A percentile compares a stretch with the other conserved stretches of the same genome.
phyloP scores from a whole-genome alignment of 2,329 filamentous ascomycete genomes.

The Aureobasidium musti region DNA sequence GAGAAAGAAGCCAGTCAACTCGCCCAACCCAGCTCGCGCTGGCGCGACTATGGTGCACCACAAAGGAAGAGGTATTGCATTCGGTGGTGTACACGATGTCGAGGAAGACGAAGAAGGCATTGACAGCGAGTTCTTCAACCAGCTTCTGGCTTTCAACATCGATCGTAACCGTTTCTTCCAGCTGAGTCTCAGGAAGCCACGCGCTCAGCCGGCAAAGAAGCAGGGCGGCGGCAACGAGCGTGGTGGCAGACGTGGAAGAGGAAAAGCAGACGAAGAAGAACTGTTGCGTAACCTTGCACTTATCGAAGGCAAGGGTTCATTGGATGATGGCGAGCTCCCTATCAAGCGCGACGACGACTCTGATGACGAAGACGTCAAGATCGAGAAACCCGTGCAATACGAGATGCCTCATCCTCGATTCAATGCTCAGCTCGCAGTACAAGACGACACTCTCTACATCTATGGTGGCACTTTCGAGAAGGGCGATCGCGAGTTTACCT shows the following conservation, averaged over 20 bases:
- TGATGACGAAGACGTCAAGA: slow-evolving; percentile 56
- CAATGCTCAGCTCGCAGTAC: slow-evolving; percentile 85
- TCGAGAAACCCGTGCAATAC: slow-evolving; percentile 63
- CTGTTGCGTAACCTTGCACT: slow-evolving; percentile 82
- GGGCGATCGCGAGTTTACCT: slow-evolving; percentile 90
- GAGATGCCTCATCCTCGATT: slow-evolving; percentile 90
- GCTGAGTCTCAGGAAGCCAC: slow-evolving; percentile 71
- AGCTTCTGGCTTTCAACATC: slow-evolving; percentile 88
- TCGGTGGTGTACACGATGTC: slow-evolving; percentile 78
- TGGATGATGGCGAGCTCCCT: slow-evolving; percentile 42
- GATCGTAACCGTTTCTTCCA: slow-evolving; percentile 95
- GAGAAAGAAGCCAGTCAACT: slow-evolving; percentile 87
- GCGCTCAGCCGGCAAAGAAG: slow-evolving; percentile 65
- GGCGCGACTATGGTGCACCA: slow-evolving; percentile 94
- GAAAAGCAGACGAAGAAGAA: slow-evolving; percentile 89
- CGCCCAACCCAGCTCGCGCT: slow-evolving; percentile 78
- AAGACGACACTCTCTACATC: slow-evolving; percentile 89
- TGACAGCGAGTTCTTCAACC: slow-evolving; percentile 96
- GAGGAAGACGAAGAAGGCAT: slow-evolving; percentile 68
- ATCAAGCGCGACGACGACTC: slow-evolving; percentile 41
- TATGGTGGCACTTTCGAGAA: slow-evolving; percentile 96
- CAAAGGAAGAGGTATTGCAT: slow-evolving; percentile 87
- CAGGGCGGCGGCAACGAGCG: slow-evolving; percentile 57
- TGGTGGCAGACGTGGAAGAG: slow-evolving; percentile 68
- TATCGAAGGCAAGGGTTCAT: slow-evolving; percentile 71